Base-by-base conservation (phyloP, 139 green algal genomes). In the Chlorella sp. region DNA sequence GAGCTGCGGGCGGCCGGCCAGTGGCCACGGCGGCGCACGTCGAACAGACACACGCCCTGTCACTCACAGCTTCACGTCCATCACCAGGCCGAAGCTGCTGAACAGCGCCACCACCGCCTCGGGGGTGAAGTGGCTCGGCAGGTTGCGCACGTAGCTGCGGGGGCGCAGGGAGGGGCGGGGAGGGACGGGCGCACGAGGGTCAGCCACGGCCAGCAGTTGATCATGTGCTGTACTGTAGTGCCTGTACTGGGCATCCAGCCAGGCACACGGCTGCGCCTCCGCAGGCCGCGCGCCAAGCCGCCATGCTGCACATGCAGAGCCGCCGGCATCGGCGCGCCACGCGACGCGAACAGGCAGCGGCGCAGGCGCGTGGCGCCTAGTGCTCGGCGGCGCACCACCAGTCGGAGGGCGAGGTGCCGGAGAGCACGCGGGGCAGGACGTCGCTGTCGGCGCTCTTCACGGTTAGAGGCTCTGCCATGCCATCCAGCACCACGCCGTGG, bases 391-490 rank as follows among this genome's bases (percentile, higher is more conserved):
- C 69, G 23, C 53, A 75, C 69, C 69, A 75, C 77, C 77, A 83
- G 60, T 83, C 77, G 15, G 59, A 69, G 1, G 69, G 53, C 41
- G 60, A 55, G 36, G 46, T 61, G 21, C 77, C 77, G 15, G 72
- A 79, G 29, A 79, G 65, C 63, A 83, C 48, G 27, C 71, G 74
- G 5, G 77, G 77, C 38, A 61, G 69, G 60, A 83, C 67, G 53
- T 83, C 77, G 2, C 60, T 61, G 29, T 83, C 77, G 11, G 77
- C 77, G 41, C 79, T 61, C 48, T 83, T 83, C 15, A 83, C 68
- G 27, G 75, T 59, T 15, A 83, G 61, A 15, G 53, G n/a, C 14
- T 51, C 69, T 75, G 69, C 19, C 69, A n/a, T 56, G 27, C 77
- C 77, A 25, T 38, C 27, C n/a, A 83, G 35, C 1, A 43, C 45